Percentiles rank a stretch among this genome's conserved stretches.
These are phyloP conservation scores for Penicillium crustosum DNA, from an alignment of 2,329 filamentous ascomycete genomes.

Conservation along the genomic window DNA sequence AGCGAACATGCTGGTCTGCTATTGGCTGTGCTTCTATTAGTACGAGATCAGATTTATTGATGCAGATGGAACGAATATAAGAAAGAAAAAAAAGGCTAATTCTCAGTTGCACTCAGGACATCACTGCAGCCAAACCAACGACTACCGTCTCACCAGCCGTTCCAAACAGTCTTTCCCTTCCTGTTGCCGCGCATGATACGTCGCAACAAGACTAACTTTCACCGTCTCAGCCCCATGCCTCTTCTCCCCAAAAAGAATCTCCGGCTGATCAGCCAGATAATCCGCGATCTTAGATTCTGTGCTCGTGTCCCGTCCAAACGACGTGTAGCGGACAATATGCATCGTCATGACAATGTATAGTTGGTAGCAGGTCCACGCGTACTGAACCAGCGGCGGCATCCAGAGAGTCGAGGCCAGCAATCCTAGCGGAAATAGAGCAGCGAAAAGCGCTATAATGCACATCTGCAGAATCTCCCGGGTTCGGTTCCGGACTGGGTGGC, in stretches of 20 bases:
- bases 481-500: background rate
- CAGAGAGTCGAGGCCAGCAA: background rate
- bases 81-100: background rate
- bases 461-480: background rate
- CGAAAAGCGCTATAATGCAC: background rate
- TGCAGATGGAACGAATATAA: background rate
- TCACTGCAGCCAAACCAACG: background rate
- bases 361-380: background rate
- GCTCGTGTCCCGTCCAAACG: background rate
- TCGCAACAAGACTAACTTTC: background rate
- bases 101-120: background rate
- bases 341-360: background rate
- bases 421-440: background rate
- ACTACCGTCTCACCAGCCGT: background rate
- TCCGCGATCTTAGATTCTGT: background rate
- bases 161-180: background rate
- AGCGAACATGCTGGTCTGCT: background rate
- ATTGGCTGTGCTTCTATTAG: background rate
- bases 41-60: background rate
- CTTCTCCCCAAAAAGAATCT: background rate
- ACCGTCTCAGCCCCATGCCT: background rate
- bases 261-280: background rate
- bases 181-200: background rate
- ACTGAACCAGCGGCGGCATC: background rate
- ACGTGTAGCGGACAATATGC: background rate